Evolutionary conservation across 2,329 filamentous ascomycete species (phyloP), one percentile per base, ranked within the genome.

Genomic region (Trichoderma koningiopsis): DNA sequence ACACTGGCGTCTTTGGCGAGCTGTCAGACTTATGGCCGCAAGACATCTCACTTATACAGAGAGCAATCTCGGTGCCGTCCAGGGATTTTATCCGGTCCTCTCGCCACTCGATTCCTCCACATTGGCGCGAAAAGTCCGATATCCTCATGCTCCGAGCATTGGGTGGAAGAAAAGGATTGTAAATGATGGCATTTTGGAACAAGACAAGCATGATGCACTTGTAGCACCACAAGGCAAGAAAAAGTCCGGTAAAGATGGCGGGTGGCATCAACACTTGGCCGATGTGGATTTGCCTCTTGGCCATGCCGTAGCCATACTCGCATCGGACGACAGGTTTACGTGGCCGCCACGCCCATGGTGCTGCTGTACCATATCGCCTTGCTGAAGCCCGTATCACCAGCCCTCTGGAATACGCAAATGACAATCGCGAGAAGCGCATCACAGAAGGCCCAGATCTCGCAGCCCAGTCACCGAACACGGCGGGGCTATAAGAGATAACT

Each of bases 161-260:
- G 2, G 91, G 91, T 22, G 91, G 91, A 62, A 94, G 80, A 57
- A 90, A 91, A 0, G 92, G 91, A 82, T 93, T 93, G 79, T 94
- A 94, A 70, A 94, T 91, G 76, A 94, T 92, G 76, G 91, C 90
- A 75, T 94, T 92, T 79, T 94, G 92, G 76, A 94, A 91, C 5
- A 91, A 73, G 33, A 95, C 83, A 81, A 94, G 88, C 88, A 93
- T 92, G 65, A 88, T 78, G 75, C 91, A 93, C 76, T 90, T 89
- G 83, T 86, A 88, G 2, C 80, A 81, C 85, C 86, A 94, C 16
- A 94, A 81, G 4, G 84, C 84, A 22, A 92, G 74, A 4, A 92
- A 83, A 43, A 94, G 82, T 1, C 90, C 88, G 16, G 83, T 77
- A 75, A 93, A 94, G 55, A 92, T 82, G 7, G 86, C 75, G 0